Evolutionary conservation across 306 rosid genomes (phyloP), one percentile per base, ranked within the genome.

Genomic region (Herpetospermum pedunculosum): DNA sequence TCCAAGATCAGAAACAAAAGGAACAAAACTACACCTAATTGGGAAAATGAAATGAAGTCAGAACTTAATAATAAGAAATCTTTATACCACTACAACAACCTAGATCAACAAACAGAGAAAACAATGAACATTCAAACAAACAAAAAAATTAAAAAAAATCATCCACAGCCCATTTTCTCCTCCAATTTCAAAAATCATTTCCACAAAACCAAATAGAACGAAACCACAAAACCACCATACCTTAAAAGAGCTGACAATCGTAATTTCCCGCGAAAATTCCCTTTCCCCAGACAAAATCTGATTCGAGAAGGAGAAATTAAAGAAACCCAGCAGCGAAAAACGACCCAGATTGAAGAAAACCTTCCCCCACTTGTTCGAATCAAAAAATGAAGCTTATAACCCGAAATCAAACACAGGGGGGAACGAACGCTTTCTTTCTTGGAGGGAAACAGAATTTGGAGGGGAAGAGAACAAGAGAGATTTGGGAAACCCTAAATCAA

Each of bases 361-460:
- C 41, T 46, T 29, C 74, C 74, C 74, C 74, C 58, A 70, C 25
- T 28, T 47, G 18, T 53, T 57, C 72, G 82, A 83, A 85, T 69
- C 80, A 35, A 63, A 6, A 14, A 55, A 44, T 15, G 21, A 40
- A 34, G 8, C 16, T 12, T 60, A 54, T 0, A 10, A n/a, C 54
- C 40, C 75, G 58, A 28, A 64, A 63, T 18, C 0, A 35, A 18
- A 5, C 8, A 69, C 28, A 35, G 18, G 29, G 13, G 49, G 52
- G 59, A 78, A 62, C 80, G 47, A n/a, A n/a, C n/a, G n/a, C n/a
- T n/a, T n/a, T n/a, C 72, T 37, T 54, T 89, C 81, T 83, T 85
- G 89, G 94, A 86, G 88, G 92, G 90, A 87, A 84, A 77, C 79
- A 84, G 80, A 77, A 85, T 70, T 65, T 35, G 64, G 76, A 75